These are phyloP conservation scores for Fusarium torulosum DNA, from an alignment of 2,329 filamentous ascomycete genomes.

Conservation along the genomic window DNA sequence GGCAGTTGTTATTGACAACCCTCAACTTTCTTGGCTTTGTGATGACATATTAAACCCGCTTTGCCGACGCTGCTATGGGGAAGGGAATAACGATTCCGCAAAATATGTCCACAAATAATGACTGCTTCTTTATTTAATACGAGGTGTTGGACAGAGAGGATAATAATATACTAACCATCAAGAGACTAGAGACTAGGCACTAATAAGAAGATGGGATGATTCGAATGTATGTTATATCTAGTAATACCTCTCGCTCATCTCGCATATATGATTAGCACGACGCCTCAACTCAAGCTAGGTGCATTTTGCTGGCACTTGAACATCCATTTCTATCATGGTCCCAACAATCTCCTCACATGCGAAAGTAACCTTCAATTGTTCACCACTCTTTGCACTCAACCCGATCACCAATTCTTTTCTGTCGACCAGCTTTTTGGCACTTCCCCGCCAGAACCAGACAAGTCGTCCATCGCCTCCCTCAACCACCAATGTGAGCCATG, in stretches of 20 bases:
- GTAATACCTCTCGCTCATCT: slow-evolving; percentile 4
- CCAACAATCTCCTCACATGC: slow-evolving; percentile 89
- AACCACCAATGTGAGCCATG: slow-evolving; percentile 80
- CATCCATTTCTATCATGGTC: slow-evolving; percentile 57
- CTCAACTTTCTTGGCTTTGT: neutral
- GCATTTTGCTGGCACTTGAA: slow-evolving; percentile 31
- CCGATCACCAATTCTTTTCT: slow-evolving; percentile 68
- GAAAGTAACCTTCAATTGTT: slow-evolving; percentile 74
- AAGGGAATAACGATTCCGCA: neutral
- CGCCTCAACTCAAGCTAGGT: neutral
- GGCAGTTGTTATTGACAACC: slow-evolving; percentile 1
- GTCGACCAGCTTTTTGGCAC: slow-evolving; percentile 73
- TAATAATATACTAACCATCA: neutral
- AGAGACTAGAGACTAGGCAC: neutral
- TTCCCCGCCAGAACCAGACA: slow-evolving; percentile 75
- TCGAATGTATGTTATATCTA: neutral
- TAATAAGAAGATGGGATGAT: neutral
- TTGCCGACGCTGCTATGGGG: slow-evolving; percentile 1
- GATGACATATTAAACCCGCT: slow-evolving; percentile 16
- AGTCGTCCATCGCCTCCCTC: slow-evolving; percentile 68
- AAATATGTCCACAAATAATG: neutral
- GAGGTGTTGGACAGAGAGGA: neutral
- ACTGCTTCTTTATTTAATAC: neutral
- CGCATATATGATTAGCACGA: neutral
- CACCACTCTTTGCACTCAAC: slow-evolving; percentile 64